phyloP scores from a whole-genome alignment of 805 yeast species.

The Geotrichum ghanense region DNA sequence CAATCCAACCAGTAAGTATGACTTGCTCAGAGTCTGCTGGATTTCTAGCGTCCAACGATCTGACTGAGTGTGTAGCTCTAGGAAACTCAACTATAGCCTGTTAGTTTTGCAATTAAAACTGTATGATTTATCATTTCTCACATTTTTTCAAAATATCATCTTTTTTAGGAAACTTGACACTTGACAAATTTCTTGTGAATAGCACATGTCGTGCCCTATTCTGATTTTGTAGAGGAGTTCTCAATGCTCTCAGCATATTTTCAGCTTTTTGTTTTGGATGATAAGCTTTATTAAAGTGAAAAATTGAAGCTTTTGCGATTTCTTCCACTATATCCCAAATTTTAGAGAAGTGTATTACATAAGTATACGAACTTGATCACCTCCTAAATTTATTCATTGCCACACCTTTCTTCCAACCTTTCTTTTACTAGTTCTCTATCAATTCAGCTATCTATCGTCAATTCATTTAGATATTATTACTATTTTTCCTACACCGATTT shows the following conservation, averaged over 20 bases:
- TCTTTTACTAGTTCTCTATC: background rate
- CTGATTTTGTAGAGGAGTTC: background rate
- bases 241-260: background rate
- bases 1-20: slow-evolving; percentile 76
- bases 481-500: slow-evolving; percentile 5
- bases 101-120: background rate
- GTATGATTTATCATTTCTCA: background rate
- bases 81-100: slow-evolving; percentile 15
- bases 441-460: background rate
- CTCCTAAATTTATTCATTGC: slow-evolving; percentile 6
- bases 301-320: slow-evolving; percentile 5
- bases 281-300: background rate
- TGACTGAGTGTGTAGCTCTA: slow-evolving; percentile 15
- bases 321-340: background rate
- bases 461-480: slow-evolving; percentile 1
- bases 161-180: background rate
- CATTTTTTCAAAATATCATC: background rate
- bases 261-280: slow-evolving; percentile 4
- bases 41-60: slow-evolving; percentile 4
- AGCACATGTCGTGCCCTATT: background rate
- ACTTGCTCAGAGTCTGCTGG: slow-evolving; percentile 9
- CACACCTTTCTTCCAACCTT: slow-evolving; percentile 5
- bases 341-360: background rate
- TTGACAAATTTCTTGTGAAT: background rate
- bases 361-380: background rate